A percentile compares a stretch with the other conserved stretches of the same genome.
These are phyloP conservation scores for Mortierella polycephala DNA, from an alignment of 371 early-diverging fungal species.

Conservation along the genomic window DNA sequence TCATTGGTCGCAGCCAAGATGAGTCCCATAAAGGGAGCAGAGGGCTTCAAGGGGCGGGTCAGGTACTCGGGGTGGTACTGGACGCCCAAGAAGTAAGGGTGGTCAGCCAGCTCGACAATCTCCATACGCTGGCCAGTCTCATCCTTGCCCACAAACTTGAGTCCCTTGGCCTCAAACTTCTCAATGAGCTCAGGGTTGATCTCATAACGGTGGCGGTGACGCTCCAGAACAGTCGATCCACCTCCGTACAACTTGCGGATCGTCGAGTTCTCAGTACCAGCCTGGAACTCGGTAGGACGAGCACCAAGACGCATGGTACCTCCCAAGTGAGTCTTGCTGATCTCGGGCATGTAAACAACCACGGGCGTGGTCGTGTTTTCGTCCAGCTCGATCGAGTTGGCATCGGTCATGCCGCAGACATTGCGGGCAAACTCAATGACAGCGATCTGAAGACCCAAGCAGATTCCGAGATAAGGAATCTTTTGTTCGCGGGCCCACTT, in stretches of 20 bases:
- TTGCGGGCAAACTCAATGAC: slow-evolving; percentile 99
- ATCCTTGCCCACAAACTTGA: slow-evolving; percentile 94
- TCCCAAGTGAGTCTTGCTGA: slow-evolving; percentile 94
- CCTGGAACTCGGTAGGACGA: slow-evolving; percentile 88
- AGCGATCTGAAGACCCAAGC: slow-evolving; percentile 98
- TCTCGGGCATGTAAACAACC: slow-evolving; percentile 97
- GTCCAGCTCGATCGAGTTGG: slow-evolving; percentile 91
- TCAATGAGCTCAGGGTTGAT: slow-evolving; percentile 90
- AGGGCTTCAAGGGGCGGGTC: slow-evolving; percentile 93
- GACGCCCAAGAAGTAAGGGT: slow-evolving; percentile 97
- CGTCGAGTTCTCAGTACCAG: slow-evolving; percentile 64
- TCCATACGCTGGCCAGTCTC: slow-evolving; percentile 97
- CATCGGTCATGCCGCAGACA: slow-evolving; percentile 87
- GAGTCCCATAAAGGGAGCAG: slow-evolving; percentile 95
- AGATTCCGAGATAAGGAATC: slow-evolving; percentile 98
- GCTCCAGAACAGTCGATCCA: slow-evolving; percentile 80
- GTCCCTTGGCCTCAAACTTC: slow-evolving; percentile 85
- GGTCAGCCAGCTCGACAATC: slow-evolving; percentile 91
- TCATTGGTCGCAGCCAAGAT: slow-evolving; percentile 82
- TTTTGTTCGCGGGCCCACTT: slow-evolving; percentile 98
- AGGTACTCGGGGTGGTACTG: slow-evolving; percentile 99
- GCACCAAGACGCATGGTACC: slow-evolving; percentile 97
- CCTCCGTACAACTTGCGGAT: slow-evolving; percentile 79
- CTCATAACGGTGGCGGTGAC: slow-evolving; percentile 99
- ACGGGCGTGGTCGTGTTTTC: slow-evolving; percentile 78